A percentile compares a stretch with the other conserved stretches of the same genome.
Evolutionary conservation across 2,329 filamentous ascomycete species (phyloP).

Genomic region (Colletotrichum costaricense): DNA sequence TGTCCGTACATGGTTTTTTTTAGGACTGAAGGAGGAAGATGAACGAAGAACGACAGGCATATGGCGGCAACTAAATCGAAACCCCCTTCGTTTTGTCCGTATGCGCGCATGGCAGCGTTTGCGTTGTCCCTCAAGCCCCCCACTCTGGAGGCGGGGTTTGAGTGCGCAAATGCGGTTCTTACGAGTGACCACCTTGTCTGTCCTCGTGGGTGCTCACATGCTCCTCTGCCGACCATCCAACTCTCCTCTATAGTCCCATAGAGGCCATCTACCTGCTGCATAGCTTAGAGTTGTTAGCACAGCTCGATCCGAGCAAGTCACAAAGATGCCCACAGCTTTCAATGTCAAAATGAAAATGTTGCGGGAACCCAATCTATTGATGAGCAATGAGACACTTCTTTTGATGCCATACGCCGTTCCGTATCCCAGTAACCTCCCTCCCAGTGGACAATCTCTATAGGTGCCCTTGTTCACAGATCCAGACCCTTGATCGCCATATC

Average conservation of each 20-base stretch:
- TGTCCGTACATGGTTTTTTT: constrained; percentile 24
- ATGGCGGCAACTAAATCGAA: constrained; percentile 11
- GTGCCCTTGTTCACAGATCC: constrained; percentile 40
- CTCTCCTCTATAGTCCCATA: neutral
- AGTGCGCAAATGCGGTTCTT: neutral
- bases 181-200: neutral
- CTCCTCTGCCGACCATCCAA: neutral
- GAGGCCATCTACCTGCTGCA: neutral
- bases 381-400: constrained; percentile 30
- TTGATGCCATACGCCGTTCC: constrained; percentile 33
- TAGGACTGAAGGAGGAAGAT: constrained; percentile 15
- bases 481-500: constrained; percentile 86
- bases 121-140: neutral
- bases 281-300: neutral
- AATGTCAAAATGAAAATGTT: neutral
- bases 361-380: constrained; percentile 18
- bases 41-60: neutral
- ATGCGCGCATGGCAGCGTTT: neutral
- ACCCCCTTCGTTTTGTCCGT: constrained; percentile 5
- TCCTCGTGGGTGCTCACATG: neutral
- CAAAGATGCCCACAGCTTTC: neutral
- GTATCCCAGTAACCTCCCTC: constrained; percentile 2
- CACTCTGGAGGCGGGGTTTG: neutral
- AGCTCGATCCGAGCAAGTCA: neutral
- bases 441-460: neutral